Percentiles rank a stretch among this genome's conserved stretches.
These are phyloP conservation scores for Baorangia bicolor DNA, from an alignment of 768 basidiomycete genomes.

Conservation along the genomic window DNA sequence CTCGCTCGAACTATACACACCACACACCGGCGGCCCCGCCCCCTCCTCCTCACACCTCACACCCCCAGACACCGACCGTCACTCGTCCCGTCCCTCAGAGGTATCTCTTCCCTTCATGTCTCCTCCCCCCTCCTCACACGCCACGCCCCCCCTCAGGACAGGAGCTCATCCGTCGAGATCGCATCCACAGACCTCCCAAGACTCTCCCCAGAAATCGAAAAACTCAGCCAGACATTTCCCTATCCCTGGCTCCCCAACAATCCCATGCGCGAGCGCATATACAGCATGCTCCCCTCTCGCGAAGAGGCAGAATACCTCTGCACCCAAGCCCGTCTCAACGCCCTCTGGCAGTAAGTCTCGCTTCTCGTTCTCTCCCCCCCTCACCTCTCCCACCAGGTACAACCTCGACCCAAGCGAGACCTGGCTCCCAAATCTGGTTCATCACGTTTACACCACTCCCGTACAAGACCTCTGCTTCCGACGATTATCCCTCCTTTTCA, in stretches of 20 bases:
- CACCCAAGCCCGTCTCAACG: slow-evolving; percentile 62
- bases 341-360: slow-evolving; percentile 66
- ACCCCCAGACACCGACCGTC: slow-evolving; percentile 4
- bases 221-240: slow-evolving; percentile 66
- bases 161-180: slow-evolving; percentile 26
- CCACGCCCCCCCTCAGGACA: slow-evolving; percentile 18
- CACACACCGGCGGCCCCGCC: slow-evolving; percentile 21
- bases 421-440: slow-evolving; percentile 64
- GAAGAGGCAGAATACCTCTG: slow-evolving; percentile 59
- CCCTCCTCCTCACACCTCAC: slow-evolving; percentile 16
- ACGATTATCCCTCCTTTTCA: slow-evolving; percentile 63
- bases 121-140: neutral
- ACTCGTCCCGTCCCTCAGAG: slow-evolving; percentile 24
- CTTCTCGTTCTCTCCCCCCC: neutral
- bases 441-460: slow-evolving; percentile 63
- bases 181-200: slow-evolving; percentile 11
- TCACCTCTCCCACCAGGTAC: slow-evolving; percentile 42
- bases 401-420: slow-evolving; percentile 70
- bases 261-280: slow-evolving; percentile 60
- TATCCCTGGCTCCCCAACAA: slow-evolving; percentile 68
- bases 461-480: slow-evolving; percentile 63
- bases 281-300: slow-evolving; percentile 59
- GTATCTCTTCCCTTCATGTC: slow-evolving; percentile 4
- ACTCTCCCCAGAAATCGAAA: slow-evolving; percentile 35
- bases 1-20: slow-evolving; percentile 60